Base-by-base conservation (phyloP, 129 eudicot species). In the Flaveria robusta region DNA sequence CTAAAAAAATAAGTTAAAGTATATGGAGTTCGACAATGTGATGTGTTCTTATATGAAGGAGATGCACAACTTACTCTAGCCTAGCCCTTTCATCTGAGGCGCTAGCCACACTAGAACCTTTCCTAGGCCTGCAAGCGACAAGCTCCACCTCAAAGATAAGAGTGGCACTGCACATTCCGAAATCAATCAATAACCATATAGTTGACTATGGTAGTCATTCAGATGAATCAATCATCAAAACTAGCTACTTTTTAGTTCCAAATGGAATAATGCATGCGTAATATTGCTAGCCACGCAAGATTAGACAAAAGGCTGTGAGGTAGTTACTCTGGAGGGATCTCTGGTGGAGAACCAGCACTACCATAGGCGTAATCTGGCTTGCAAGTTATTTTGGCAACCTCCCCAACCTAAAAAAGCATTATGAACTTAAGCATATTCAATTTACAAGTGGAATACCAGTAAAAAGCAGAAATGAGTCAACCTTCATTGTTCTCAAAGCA, bases 401-500 rank as follows among this genome's bases (percentile, higher is more conserved):
- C 99, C 29, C 97, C 96, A 60, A 95, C 98, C 98, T 93, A 15
- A 42, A 5, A n/a, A 43, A 80, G 18, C 39, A 59, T 74, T 14
- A 60, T 12, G 78, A 66, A 20, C 13, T 39, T 5, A 7, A 6
- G 29, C 70, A 46, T 3, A 45, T 71, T 64, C 51, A 56, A 42
- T n/a, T 19, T 13, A 66, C 68, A 54, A 55, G 64, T 31, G 39
- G 22, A 60, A 1, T 18, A 7, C 20, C 41, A 68, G 58, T 27
- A 10, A 72, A 14, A 9, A 39, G 12, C 66, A 70, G 9, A 9
- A 37, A 78, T 41, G 24, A 10, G 78, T 65, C 66, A 41, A 91
- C 97, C 97, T 91, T 95, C 99, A 95, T 95, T 55, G 97, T 91
- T 88, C 68, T 95, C 13, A 95, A 58, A 60, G 97, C 99, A 87